These are phyloP conservation scores for Eruca vesicaria DNA, from an alignment of 441 rosid genomes.

Conservation along the genomic window DNA sequence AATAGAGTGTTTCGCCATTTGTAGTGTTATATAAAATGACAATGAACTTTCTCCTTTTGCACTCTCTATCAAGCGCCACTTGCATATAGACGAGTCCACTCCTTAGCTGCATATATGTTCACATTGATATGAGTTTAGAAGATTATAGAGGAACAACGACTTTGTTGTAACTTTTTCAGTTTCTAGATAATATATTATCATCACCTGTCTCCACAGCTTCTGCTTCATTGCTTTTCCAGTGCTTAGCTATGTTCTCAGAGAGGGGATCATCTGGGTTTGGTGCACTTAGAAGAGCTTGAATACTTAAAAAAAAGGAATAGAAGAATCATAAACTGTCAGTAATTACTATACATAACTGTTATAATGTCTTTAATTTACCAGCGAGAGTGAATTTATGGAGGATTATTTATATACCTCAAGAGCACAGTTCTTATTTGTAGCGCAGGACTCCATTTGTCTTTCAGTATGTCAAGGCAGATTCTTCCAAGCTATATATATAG, in stretches of 20 bases:
- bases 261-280: conserved; percentile 99
- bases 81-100: conserved; percentile 96
- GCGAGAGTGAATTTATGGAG: background rate
- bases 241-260: conserved; percentile 98
- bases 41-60: conserved; percentile 23
- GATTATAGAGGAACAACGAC: background rate
- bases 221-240: conserved; percentile 93
- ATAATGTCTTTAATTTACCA: background rate
- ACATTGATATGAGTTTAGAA: background rate
- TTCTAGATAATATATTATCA: background rate
- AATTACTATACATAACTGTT: background rate
- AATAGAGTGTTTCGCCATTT: conserved; percentile 35
- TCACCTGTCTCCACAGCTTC: conserved; percentile 99
- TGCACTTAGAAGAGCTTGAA: conserved; percentile 98
- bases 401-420: conserved; percentile 57
- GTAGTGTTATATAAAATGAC: conserved; percentile 33
- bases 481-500: conserved; percentile 78
- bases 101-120: conserved; percentile 68
- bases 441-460: conserved; percentile 99
- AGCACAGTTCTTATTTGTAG: conserved; percentile 97
- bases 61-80: conserved; percentile 68
- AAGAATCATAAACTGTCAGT: background rate
- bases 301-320: conserved; percentile 40
- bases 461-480: conserved; percentile 74
- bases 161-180: background rate